Evolutionary conservation across 345 rosid species (phyloP), one percentile per base, ranked within the genome.

Genomic region (Pistacia integerrima): DNA sequence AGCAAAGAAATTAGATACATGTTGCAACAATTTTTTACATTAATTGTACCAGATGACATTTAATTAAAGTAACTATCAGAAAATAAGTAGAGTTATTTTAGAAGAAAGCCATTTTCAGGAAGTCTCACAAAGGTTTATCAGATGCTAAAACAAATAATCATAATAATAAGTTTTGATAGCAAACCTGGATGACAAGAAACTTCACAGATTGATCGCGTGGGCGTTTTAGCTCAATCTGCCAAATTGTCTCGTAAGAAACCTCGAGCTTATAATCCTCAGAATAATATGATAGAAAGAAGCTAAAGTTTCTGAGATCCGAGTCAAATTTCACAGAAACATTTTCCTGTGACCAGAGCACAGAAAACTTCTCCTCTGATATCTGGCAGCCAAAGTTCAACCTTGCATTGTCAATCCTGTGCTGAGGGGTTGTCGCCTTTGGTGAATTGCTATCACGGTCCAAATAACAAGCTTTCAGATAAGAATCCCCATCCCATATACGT

Each of bases 141-240:
- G 59, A 60, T 30, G 35, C 12, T 58, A 38, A 30, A 57, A 46
- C 16, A 33, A 30, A 30, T 30, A 30, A 30, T 12, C 41, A 33
- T 14, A 25, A 8, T 28, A 60, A 25, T 2, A 6, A 20, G 36
- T 22, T n/a, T 30, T 30, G 49, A 6, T 11, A 48, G 62, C 55
- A 11, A 46, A 85, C 90, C 88, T 85, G 88, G 74, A 87, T 81
- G 44, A 80, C 44, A 70, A 87, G 88, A 80, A 79, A 81, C 77
- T 54, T 72, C 44, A 65, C 5, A 13, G 46, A 1, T 41, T 12
- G 73, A 62, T 81, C 78, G 1, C 17, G 77, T 4, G 76, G 79
- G 52, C 69, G 65, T 55, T 52, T 83, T 12, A 79, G 81, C 83
- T 76, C 74, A 51, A 84, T 74, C 74, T 78, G 81, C 88, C 87